Base-by-base conservation (phyloP, 495 filamentous ascomycete genomes). In the Talaromyces proteolyticus region DNA sequence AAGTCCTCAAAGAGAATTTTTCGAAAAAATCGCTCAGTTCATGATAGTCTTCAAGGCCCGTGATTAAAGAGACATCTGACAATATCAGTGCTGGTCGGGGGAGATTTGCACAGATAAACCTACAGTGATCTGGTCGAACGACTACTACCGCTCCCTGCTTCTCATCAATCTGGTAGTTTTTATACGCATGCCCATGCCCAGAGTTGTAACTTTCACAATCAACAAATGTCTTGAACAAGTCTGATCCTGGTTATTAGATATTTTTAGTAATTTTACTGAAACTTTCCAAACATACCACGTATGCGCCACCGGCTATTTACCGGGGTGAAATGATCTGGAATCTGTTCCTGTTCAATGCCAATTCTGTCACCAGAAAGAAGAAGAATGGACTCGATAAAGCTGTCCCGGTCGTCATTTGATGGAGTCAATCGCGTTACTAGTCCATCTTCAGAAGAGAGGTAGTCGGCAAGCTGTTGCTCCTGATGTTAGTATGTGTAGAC, bases 61-160 rank as follows among this genome's bases (percentile, higher is more conserved):
- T 29, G 3, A 73, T 57, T 4, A 66, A 57, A 17, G 68, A 69
- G 0, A 75, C 67, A 55, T 75, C 65, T 70, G 46, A 24, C 8
- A 22, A 0, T 19, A 40, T 41, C 12, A 22, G 19, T 47, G 25
- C n/a, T n/a, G n/a, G n/a, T n/a, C n/a, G n/a, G n/a, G n/a, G n/a
- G n/a, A n/a, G n/a, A n/a, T n/a, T n/a, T n/a, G n/a, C n/a, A n/a
- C n/a, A n/a, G n/a, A n/a, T n/a, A n/a, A 10, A 65, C 79, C 68
- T 61, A 82, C 82, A 85, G 60, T 87, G 82, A 68, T 88, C 85
- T 4, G 84, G 85, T 5, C 85, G 72, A 21, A 87, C 75, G 49
- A 88, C 65, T 3, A 81, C 69, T 22, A 86, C 39, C 0, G 76
- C 78, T 0, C 85, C 85, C n/a, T 65, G 45, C 4, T 65, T 46